A percentile compares a stretch with the other conserved stretches of the same genome.
phyloP scores from a whole-genome alignment of 1,284 basidiomycete genomes.

The Irpex sp. region DNA sequence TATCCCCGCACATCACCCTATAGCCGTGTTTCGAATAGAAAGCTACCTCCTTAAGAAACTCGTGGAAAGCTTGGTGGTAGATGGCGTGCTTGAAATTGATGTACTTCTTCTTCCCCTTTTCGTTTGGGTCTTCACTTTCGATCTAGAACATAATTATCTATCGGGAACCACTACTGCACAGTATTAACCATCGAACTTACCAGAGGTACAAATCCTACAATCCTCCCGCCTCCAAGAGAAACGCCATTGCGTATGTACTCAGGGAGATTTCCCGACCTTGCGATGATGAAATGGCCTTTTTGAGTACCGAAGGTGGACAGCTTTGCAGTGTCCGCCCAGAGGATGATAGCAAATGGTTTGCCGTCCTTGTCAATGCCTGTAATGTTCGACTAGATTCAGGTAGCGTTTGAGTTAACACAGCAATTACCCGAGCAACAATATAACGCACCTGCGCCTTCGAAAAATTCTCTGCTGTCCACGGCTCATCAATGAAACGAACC shows the following conservation, averaged over 20 bases:
- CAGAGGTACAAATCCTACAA: constrained; percentile 39
- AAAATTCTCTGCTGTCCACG: constrained; percentile 22
- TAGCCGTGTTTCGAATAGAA: constrained; percentile 18
- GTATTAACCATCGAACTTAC: constrained; percentile 20
- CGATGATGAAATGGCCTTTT: constrained; percentile 41
- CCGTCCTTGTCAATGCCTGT: background rate
- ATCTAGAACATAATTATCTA: background rate
- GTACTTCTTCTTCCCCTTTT: background rate
- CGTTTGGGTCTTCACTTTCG: background rate
- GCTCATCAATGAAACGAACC: constrained; percentile 30
- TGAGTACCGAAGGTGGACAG: constrained; percentile 38
- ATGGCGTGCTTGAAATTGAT: constrained; percentile 1
- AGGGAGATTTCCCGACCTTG: constrained; percentile 32
- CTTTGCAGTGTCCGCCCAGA: constrained; percentile 38
- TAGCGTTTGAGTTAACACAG: background rate
- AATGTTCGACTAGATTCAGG: background rate
- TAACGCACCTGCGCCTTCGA: constrained; percentile 7
- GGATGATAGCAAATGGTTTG: constrained; percentile 2
- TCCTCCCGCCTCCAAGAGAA: constrained; percentile 30
- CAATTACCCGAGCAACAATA: background rate
- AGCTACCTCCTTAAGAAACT: constrained; percentile 16
- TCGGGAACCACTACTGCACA: too few species aligned
- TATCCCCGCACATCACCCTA: constrained; percentile 22
- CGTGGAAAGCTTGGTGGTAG: constrained; percentile 14
- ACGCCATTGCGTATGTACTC: constrained; percentile 32